Conservation (phyloP, 176 grass and related monocot species). For the Poa pratensis region DNA sequence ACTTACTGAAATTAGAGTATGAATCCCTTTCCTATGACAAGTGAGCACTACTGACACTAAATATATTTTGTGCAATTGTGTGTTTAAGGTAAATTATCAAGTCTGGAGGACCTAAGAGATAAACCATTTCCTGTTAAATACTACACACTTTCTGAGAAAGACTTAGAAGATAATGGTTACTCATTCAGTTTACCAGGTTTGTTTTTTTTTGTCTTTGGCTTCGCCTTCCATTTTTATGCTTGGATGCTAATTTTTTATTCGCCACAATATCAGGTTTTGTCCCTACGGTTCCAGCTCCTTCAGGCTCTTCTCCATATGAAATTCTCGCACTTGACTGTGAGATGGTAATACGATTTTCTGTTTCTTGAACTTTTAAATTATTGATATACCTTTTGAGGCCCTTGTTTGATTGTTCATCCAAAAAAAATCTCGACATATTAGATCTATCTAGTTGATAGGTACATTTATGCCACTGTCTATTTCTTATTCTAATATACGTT, state of each 20-base stretch:
- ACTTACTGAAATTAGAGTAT: not conserved
- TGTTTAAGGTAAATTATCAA: conserved; percentile 60
- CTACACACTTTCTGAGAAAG: conserved; percentile 80
- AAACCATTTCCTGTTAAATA: conserved; percentile 84
- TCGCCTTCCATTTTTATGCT: conserved; percentile 12
- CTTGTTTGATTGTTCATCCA: conserved; percentile 22
- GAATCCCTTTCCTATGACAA: conserved; percentile 3
- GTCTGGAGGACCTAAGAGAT: conserved; percentile 64
- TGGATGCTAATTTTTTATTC: conserved; percentile 24
- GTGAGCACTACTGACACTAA: not conserved
- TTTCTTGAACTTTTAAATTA: conserved; percentile 20
- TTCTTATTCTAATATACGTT: not conserved
- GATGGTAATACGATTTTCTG: conserved; percentile 61
- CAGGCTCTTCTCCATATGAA: conserved; percentile 60
- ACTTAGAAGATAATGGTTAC: conserved; percentile 92
- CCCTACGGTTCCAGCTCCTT: conserved; percentile 70
- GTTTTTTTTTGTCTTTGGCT: conserved; percentile 12
- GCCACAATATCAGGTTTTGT: conserved; percentile 65
- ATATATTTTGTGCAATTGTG: not conserved
- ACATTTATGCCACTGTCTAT: not conserved
- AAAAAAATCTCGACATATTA: not conserved
- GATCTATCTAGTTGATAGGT: conserved; percentile 20
- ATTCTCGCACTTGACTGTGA: conserved; percentile 98
- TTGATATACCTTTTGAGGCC: conserved; percentile 30
- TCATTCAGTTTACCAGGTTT: conserved; percentile 63